phyloP scores from a whole-genome alignment of 2,329 filamentous ascomycete species.

The Dendrostoma leiphaemia region DNA sequence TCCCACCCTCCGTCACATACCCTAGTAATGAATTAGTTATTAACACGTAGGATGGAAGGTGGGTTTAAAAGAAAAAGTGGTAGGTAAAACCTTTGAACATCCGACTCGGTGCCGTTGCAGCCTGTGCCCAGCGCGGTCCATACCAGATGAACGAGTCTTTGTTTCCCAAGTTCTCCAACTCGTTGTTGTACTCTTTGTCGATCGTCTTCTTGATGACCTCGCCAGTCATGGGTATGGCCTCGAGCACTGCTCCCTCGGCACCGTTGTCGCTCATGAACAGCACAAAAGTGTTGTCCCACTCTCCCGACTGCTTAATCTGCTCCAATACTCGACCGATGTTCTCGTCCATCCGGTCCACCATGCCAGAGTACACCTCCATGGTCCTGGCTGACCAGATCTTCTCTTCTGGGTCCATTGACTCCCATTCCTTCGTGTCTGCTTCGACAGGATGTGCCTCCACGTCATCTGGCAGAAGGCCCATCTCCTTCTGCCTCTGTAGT shows the following conservation, averaged over 20 bases:
- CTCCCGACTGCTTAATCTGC: constrained; percentile 52
- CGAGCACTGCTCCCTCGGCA: constrained; percentile 27
- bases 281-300: constrained; percentile 63
- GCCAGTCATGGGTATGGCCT: constrained; percentile 21
- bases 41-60: too few relatives aligned
- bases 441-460: constrained; percentile 50
- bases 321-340: constrained; percentile 60
- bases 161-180: constrained; percentile 52
- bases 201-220: constrained; percentile 23
- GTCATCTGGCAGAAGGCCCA: constrained; percentile 52
- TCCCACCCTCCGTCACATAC: constrained; percentile 46
- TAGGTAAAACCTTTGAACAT: constrained; percentile 30
- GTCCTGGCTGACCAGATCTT: constrained; percentile 46
- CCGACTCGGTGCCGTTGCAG: constrained; percentile 28
- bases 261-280: constrained; percentile 62
- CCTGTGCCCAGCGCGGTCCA: constrained; percentile 50
- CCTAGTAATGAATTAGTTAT: too few relatives aligned
- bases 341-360: constrained; percentile 61
- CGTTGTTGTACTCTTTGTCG: constrained; percentile 55
- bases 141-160: constrained; percentile 58
- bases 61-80: too few relatives aligned
- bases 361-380: constrained; percentile 63
- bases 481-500: constrained; percentile 52
- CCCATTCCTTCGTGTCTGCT: constrained; percentile 47
- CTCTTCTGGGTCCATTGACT: constrained; percentile 43